These are phyloP conservation scores for Leishmania amazonensis DNA, from an alignment of 208 protist genomes.

Conservation along the genomic window DNA sequence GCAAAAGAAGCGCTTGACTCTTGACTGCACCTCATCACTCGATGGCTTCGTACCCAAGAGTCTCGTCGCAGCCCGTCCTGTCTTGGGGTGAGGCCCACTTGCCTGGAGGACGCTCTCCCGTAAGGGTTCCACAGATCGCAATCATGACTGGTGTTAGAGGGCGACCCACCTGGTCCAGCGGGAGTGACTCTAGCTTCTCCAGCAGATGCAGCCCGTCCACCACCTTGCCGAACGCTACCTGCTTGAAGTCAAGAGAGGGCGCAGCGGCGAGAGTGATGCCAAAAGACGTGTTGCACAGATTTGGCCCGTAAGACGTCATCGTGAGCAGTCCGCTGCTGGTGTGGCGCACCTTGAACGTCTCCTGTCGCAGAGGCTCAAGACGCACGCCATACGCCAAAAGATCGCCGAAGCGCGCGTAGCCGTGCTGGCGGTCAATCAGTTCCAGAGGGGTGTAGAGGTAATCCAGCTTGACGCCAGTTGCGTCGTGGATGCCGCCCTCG, in stretches of 20 bases:
- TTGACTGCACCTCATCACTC: slow-evolving; percentile 12
- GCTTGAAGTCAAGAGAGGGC: slow-evolving; percentile 88
- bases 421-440: slow-evolving; percentile 55
- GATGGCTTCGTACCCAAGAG: neutral
- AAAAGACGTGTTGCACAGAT: slow-evolving; percentile 76
- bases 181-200: slow-evolving; percentile 74
- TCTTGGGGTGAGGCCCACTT: slow-evolving; percentile 28
- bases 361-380: slow-evolving; percentile 60
- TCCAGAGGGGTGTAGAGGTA: slow-evolving; percentile 72
- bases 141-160: slow-evolving; percentile 61
- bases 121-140: slow-evolving; percentile 77
- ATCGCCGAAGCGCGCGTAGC: slow-evolving; percentile 35
- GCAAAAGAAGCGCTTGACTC: neutral
- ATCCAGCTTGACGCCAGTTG: slow-evolving; percentile 64
- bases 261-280: slow-evolving; percentile 72
- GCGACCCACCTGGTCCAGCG: slow-evolving; percentile 58
- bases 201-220: slow-evolving; percentile 72
- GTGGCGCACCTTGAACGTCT: slow-evolving; percentile 92
- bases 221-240: slow-evolving; percentile 96
- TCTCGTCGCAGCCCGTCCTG: slow-evolving; percentile 18
- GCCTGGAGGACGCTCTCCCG: slow-evolving; percentile 58
- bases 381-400: slow-evolving; percentile 61
- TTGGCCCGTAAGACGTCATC: slow-evolving; percentile 79
- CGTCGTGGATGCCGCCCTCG: slow-evolving; percentile 52
- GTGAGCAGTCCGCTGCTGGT: slow-evolving; percentile 81